Evolutionary conservation across 2,329 filamentous ascomycete species (phyloP).

Genomic region (Ceratocystis destructans): DNA sequence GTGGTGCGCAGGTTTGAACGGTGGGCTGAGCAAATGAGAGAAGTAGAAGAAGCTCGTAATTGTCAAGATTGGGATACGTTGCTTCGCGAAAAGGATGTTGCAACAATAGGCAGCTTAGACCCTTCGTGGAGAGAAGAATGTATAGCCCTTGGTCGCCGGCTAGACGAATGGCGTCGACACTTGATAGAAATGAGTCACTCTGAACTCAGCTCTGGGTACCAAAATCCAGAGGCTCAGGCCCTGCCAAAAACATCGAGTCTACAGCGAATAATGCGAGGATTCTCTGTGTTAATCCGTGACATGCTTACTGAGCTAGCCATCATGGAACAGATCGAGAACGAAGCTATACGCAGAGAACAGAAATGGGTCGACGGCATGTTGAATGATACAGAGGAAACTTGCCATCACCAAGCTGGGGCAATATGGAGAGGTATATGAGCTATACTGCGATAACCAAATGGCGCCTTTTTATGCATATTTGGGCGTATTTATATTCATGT

Average conservation of each 20-base stretch:
- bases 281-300: constrained; percentile 36
- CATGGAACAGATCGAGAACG: constrained; percentile 49
- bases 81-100: constrained; percentile 27
- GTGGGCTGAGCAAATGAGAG: constrained; percentile 39
- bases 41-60: constrained; percentile 34
- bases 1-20: constrained; percentile 44
- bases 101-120: constrained; percentile 44
- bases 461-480: neutral
- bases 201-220: constrained; percentile 19
- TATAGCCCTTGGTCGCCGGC: constrained; percentile 35
- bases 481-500: neutral
- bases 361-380: constrained; percentile 46
- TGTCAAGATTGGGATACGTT: constrained; percentile 27
- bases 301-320: constrained; percentile 50
- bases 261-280: constrained; percentile 35
- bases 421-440: constrained; percentile 33
- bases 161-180: constrained; percentile 41
- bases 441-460: neutral
- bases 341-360: constrained; percentile 42
- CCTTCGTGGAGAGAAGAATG: constrained; percentile 46
- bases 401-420: constrained; percentile 30
- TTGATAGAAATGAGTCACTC: constrained; percentile 34
- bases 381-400: constrained; percentile 28
- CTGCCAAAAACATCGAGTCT: constrained; percentile 29
- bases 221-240: neutral